phyloP scores from a whole-genome alignment of 75 land plant species.

The Gnetum montanum region DNA sequence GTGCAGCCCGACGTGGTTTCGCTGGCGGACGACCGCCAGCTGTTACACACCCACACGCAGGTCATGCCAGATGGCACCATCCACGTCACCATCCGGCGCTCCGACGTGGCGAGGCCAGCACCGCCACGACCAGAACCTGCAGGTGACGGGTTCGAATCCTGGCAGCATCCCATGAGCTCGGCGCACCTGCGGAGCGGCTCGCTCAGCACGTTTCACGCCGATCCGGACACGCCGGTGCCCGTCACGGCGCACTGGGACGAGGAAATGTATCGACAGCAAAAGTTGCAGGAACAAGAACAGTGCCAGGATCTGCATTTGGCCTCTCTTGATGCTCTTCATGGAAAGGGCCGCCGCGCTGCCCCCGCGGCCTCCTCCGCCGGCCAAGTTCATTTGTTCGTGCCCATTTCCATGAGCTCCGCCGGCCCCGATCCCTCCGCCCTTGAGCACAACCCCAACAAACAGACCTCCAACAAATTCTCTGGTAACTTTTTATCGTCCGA shows the following conservation, averaged over 20 bases:
- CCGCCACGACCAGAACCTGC: constrained; percentile 71
- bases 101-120: constrained; percentile 37
- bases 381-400: too few relatives aligned
- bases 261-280: background rate
- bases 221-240: constrained; percentile 71
- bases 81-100: constrained; percentile 45
- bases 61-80: constrained; percentile 85
- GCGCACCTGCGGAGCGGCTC: constrained; percentile 86
- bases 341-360: too few relatives aligned
- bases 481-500: too few relatives aligned
- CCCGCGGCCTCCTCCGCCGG: too few relatives aligned
- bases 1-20: constrained; percentile 77
- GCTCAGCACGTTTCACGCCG: constrained; percentile 75
- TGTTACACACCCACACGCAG: constrained; percentile 64
- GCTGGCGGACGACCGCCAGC: constrained; percentile 77
- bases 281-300: background rate
- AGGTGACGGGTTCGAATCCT: constrained; percentile 83
- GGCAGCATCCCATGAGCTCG: constrained; percentile 69
- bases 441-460: too few relatives aligned
- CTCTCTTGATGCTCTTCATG: too few relatives aligned
- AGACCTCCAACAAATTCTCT: too few relatives aligned
- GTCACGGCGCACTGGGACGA: constrained; percentile 7
- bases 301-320: too few relatives aligned
- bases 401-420: too few relatives aligned
- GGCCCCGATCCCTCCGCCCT: too few relatives aligned